phyloP scores from a whole-genome alignment of 768 basidiomycete genomes.

The Melanogaster broomeanus region DNA sequence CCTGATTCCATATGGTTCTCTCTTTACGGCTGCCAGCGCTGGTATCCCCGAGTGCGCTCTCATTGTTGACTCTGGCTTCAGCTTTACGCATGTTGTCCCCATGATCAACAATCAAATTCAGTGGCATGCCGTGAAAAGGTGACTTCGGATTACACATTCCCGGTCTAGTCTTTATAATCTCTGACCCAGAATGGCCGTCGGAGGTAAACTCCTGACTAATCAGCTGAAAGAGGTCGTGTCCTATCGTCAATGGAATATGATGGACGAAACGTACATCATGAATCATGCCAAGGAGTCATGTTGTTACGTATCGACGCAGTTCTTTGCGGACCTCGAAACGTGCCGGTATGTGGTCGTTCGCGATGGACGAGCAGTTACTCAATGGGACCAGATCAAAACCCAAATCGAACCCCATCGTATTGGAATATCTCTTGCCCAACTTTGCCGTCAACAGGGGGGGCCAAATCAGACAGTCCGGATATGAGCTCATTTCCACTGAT shows the following conservation, averaged over 20 bases:
- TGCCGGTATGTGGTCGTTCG: slow-evolving; percentile 63
- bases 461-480: slow-evolving; percentile 52
- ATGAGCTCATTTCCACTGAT: slow-evolving; percentile 54
- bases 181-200: slow-evolving; percentile 85
- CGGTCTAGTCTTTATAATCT: slow-evolving; percentile 16
- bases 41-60: slow-evolving; percentile 76
- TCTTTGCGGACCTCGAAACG: slow-evolving; percentile 69
- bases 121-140: slow-evolving; percentile 86
- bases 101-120: slow-evolving; percentile 72
- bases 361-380: slow-evolving; percentile 15
- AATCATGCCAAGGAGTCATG: slow-evolving; percentile 91
- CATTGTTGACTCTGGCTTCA: slow-evolving; percentile 90
- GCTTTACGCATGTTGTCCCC: slow-evolving; percentile 91
- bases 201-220: slow-evolving; percentile 94
- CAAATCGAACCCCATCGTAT: slow-evolving; percentile 67
- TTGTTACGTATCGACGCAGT: slow-evolving; percentile 81
- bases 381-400: slow-evolving; percentile 48
- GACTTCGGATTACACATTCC: slow-evolving; percentile 15
- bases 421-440: slow-evolving; percentile 91
- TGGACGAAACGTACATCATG: slow-evolving; percentile 94
- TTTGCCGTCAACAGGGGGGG: slow-evolving; percentile 68
- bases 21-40: slow-evolving; percentile 55
- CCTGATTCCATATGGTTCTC: slow-evolving; percentile 68
- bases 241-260: slow-evolving; percentile 98
- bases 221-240: slow-evolving; percentile 92